phyloP scores from a whole-genome alignment of 257 asterid species.

The Solanum ahanhuiri region DNA sequence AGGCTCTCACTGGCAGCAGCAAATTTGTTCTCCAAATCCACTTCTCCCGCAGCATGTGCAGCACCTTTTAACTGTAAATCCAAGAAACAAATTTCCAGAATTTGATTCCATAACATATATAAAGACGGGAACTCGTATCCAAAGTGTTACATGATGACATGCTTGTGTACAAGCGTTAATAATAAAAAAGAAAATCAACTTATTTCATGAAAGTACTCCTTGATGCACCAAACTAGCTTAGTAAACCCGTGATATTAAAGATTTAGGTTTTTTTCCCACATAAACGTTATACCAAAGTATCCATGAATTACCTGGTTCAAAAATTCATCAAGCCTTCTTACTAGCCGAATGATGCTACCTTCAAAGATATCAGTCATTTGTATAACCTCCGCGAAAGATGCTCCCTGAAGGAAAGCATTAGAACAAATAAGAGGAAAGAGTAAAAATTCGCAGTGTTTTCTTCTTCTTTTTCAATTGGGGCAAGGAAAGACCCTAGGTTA shows the following conservation, averaged over 20 bases:
- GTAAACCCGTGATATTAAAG: neutral
- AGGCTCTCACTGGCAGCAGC: conserved; percentile 82
- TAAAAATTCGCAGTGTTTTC: neutral
- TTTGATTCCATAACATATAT: neutral
- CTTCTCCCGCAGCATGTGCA: conserved; percentile 92
- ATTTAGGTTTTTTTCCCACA: neutral
- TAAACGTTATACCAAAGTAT: neutral
- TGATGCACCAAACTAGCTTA: neutral
- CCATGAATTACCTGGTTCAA: conserved; percentile 60
- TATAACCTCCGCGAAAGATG: conserved; percentile 65
- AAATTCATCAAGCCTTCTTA: conserved; percentile 94
- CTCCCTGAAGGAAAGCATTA: conserved; percentile 42
- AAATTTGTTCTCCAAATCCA: conserved; percentile 66
- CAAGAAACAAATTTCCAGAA: neutral
- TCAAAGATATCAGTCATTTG: conserved; percentile 91
- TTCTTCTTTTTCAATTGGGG: neutral
- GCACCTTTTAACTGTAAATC: conserved; percentile 70
- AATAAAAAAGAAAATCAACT: neutral
- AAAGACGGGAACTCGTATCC: neutral
- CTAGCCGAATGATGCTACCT: conserved; percentile 86
- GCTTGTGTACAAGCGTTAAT: neutral
- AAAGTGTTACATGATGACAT: neutral
- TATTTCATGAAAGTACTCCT: neutral
- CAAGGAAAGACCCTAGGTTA: neutral
- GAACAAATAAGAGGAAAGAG: neutral